Evolutionary conservation across 441 rosid species (phyloP), one percentile per base, ranked within the genome.

Genomic region (Gossypium aridum): DNA sequence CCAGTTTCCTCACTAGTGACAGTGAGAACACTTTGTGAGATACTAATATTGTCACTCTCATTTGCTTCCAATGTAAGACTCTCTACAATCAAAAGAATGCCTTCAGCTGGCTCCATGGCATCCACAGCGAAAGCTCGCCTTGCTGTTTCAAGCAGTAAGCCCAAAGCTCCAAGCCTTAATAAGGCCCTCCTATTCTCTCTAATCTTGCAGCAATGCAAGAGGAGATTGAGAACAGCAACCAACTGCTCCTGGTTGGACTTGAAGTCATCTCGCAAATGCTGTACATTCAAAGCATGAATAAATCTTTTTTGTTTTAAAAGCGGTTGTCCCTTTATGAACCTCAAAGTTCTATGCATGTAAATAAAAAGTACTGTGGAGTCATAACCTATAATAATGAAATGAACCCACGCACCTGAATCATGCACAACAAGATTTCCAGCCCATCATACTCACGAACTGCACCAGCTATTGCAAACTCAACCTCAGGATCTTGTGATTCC

Each of bases 31-130:
- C 89, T 83, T 78, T 91, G 97, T 20, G 96, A 79, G 62, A 91
- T 84, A 81, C 91, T 89, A 82, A 95, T 92, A 81, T 88, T 88
- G 77, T 92, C 97, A 75, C 99, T 92, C 82, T 90, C 99, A 74
- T 97, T 93, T 83, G 98, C 99, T 85, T 95, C 99, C 80, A 97
- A 79, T 2, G 99, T 93, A 85, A 97, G 85, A 82, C 94, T 93
- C 87, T 97, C 99, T 12, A 97, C 99, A 79, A 97, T 93, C 83
- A 97, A 87, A 83, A 97, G 99, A 85, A 95, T 97, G 79, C 98
- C 98, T 83, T 95, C 99, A 64, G 99, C 99, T 78, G 97, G 96
- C 79, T 97, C 99, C 97, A 97, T 95, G 76, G 99, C 99, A 88
- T 97, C 99, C 78, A 97, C 96, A 62, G 98, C 86, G 81, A 95